A percentile compares a stretch with the other conserved stretches of the same genome.
phyloP scores from a whole-genome alignment of 148 eudicot species.

The Silene conica region DNA sequence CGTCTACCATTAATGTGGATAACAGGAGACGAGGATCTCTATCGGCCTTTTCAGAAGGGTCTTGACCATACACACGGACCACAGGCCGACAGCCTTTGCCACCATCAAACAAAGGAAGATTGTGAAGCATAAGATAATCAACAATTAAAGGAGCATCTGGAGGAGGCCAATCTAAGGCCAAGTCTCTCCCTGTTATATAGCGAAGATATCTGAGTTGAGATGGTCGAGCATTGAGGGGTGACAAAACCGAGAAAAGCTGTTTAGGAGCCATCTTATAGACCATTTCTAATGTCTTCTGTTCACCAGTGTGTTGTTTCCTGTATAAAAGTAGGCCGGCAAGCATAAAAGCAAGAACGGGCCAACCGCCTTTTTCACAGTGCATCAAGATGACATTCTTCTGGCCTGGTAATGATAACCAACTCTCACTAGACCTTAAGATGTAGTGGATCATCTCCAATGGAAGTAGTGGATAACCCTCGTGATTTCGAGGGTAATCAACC shows the following conservation, averaged over 20 bases:
- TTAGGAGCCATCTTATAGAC: constrained; percentile 52
- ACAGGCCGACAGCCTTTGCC: constrained; percentile 61
- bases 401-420: constrained; percentile 53
- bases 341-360: constrained; percentile 77
- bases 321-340: constrained; percentile 57
- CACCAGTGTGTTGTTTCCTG: constrained; percentile 50
- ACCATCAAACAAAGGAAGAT: constrained; percentile 46
- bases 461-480: constrained; percentile 47
- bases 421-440: constrained; percentile 52
- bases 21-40: constrained; percentile 37
- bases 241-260: constrained; percentile 35
- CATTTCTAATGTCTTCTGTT: constrained; percentile 58
- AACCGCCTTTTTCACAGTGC: constrained; percentile 70
- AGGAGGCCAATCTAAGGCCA: constrained; percentile 45
- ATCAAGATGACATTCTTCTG: constrained; percentile 55
- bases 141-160: constrained; percentile 42
- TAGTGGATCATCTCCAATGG: constrained; percentile 58
- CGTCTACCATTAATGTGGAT: constrained; percentile 34
- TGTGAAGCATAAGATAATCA: constrained; percentile 43
- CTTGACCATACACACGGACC: constrained; percentile 52
- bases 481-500: constrained; percentile 59
- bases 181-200: constrained; percentile 45
- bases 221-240: constrained; percentile 45
- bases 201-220: constrained; percentile 63
- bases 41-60: constrained; percentile 30